Evolutionary conservation across 2,329 filamentous ascomycete species (phyloP), one percentile per base, ranked within the genome.

Genomic region (Ascochyta rabiei): DNA sequence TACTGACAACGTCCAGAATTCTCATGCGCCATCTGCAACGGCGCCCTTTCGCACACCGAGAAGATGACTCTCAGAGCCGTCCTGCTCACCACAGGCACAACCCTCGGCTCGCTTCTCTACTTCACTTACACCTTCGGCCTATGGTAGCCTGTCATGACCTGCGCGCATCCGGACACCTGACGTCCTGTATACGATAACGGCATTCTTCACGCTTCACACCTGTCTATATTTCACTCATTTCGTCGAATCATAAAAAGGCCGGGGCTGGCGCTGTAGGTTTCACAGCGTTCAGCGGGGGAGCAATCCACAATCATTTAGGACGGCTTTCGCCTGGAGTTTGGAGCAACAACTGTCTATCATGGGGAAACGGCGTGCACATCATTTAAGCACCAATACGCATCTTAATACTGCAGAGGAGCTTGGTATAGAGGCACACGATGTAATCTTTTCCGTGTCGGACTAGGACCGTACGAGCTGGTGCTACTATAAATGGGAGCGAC

Each of bases 91-190:
- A 79, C 77, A 18, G 73, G 76, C 26, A 78, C 87, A 46, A 87
- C 84, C 5, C 66, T 87, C 24, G 70, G 81, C 30, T 85, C 83
- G 6, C 86, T 88, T 64, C 79, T 82, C 35, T 80, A 79, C 71
- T 81, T 82, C 62, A 76, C 76, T 34, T 73, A 74, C 55, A 74
- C 74, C 41, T 79, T 78, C 46, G 79, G 78, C 34, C 48, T 80
- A 37, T 77, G 74, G 61, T 76, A 66, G 43, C 47, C 21, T 44
- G 21, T 47, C 28, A 30, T 30, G 37, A 26, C 23, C 42, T 50
- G 28, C 23, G 49, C 35, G 41, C 49, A 48, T 40, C 35, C 23
- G 34, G 49, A 49, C 44, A 46, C 16, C 18, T 42, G 54, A 53
- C 45, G 37, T 49, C 44, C 50, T 49, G 44, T 23, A 49, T 42